These are phyloP conservation scores for Cotoneaster glaucophyllus DNA, from an alignment of 306 rosid species.

Conservation along the genomic window DNA sequence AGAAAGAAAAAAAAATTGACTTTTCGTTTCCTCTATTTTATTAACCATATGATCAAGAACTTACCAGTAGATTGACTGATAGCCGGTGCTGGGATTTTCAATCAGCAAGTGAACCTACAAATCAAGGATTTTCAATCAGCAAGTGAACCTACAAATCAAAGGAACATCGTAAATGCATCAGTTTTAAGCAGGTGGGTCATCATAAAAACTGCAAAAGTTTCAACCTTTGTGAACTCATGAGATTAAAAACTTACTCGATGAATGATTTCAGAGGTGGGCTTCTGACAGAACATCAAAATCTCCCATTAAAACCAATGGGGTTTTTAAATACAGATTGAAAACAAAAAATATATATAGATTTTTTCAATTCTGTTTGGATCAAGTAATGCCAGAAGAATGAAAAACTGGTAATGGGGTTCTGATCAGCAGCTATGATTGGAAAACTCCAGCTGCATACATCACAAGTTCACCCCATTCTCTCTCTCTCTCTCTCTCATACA, in stretches of 20 bases:
- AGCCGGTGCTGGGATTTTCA: slow-evolving; percentile 2
- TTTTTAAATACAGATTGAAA: slow-evolving; percentile 9
- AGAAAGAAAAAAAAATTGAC: background rate
- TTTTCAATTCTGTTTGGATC: slow-evolving; percentile 23
- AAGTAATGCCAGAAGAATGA: slow-evolving; percentile 21
- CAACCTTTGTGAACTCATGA: slow-evolving; percentile 11
- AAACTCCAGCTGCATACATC: slow-evolving; percentile 31
- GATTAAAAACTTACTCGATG: slow-evolving; percentile 35
- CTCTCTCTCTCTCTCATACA: background rate
- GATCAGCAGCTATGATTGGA: slow-evolving; percentile 24
- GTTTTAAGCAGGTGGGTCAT: slow-evolving; percentile 13
- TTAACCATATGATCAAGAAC: slow-evolving; percentile 22
- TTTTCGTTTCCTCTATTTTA: background rate
- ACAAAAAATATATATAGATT: slow-evolving; percentile 6
- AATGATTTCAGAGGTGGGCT: slow-evolving; percentile 12
- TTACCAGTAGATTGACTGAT: slow-evolving; percentile 3
- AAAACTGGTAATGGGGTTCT: slow-evolving; percentile 32
- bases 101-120: slow-evolving; percentile 32
- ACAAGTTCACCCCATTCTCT: slow-evolving; percentile 10
- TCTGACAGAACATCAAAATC: slow-evolving; percentile 18
- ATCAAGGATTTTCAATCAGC: slow-evolving; percentile 18
- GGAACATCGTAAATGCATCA: slow-evolving; percentile 19
- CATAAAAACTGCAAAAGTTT: slow-evolving; percentile 12
- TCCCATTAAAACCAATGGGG: slow-evolving; percentile 1
- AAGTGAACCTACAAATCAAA: slow-evolving; percentile 28